Conservation (phyloP, 345 rosid genomes). For the Psidium guajava region DNA sequence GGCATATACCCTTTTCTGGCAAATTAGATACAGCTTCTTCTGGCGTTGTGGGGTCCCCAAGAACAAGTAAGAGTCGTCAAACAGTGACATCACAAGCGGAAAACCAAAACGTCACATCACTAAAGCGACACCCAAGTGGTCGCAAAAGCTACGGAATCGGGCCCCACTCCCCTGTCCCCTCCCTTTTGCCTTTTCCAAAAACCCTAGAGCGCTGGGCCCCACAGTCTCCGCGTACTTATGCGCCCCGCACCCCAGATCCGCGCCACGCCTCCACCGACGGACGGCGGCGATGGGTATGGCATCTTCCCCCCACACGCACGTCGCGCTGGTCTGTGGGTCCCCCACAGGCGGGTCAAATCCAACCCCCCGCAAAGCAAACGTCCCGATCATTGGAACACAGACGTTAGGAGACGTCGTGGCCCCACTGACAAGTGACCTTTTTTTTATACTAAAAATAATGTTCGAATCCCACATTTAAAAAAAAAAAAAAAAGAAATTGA, state of each 20-base stretch:
- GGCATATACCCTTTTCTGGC: too few relatives aligned
- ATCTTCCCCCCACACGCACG: neutral
- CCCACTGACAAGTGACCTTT: neutral
- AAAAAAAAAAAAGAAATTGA: neutral
- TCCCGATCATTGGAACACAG: conserved; percentile 24
- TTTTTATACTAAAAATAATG: neutral
- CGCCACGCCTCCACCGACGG: neutral
- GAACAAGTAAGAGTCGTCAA: too few relatives aligned
- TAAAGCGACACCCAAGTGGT: neutral
- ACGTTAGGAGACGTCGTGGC: neutral
- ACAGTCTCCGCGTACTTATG: neutral
- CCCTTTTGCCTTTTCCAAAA: neutral
- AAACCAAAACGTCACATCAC: too few relatives aligned
- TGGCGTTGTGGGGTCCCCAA: too few relatives aligned
- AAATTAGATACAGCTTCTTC: too few relatives aligned
- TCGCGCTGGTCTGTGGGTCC: neutral
- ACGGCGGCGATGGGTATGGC: neutral
- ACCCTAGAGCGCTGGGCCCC: neutral
- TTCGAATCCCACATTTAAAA: neutral
- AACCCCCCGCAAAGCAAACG: neutral
- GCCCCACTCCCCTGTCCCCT: neutral
- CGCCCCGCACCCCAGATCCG: neutral
- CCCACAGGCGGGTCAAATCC: neutral
- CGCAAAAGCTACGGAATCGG: neutral
- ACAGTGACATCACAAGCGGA: too few relatives aligned